A percentile compares a stretch with the other conserved stretches of the same genome.
phyloP scores from a whole-genome alignment of 1,284 basidiomycete genomes.

The Fomitopsis pinicola region DNA sequence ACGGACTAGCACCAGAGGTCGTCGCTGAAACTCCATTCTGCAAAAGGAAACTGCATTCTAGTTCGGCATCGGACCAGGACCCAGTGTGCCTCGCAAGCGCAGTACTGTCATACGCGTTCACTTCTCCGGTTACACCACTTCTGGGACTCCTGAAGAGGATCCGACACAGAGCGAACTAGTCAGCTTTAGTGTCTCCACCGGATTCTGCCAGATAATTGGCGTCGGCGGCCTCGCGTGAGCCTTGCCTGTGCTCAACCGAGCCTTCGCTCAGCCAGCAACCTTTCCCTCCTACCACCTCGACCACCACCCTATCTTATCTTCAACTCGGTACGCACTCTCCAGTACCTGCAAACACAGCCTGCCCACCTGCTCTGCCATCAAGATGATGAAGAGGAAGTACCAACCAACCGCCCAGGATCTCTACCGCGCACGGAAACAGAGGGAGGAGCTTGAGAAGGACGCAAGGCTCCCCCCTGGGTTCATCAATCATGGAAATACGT shows the following conservation, averaged over 20 bases:
- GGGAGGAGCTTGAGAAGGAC: constrained; percentile 56
- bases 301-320: neutral
- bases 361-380: neutral
- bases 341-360: neutral
- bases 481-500: constrained; percentile 86
- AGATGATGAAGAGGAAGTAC: constrained; percentile 56
- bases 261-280: neutral
- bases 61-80: too few species aligned
- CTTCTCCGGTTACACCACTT: too few species aligned
- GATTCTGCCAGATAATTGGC: neutral
- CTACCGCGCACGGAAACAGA: constrained; percentile 50
- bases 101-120: too few species aligned
- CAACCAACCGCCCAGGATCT: constrained; percentile 56
- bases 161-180: too few species aligned
- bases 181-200: neutral
- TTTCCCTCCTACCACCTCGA: neutral
- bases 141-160: too few species aligned
- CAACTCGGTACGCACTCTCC: neutral
- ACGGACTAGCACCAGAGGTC: too few species aligned
- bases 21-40: too few species aligned
- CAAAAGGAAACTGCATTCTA: too few species aligned
- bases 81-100: too few species aligned
- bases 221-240: neutral
- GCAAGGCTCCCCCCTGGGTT: constrained; percentile 71
- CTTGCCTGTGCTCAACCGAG: neutral